phyloP scores from a whole-genome alignment of 2,329 filamentous ascomycete species.

The Phaeosphaeriaceae sp. region DNA sequence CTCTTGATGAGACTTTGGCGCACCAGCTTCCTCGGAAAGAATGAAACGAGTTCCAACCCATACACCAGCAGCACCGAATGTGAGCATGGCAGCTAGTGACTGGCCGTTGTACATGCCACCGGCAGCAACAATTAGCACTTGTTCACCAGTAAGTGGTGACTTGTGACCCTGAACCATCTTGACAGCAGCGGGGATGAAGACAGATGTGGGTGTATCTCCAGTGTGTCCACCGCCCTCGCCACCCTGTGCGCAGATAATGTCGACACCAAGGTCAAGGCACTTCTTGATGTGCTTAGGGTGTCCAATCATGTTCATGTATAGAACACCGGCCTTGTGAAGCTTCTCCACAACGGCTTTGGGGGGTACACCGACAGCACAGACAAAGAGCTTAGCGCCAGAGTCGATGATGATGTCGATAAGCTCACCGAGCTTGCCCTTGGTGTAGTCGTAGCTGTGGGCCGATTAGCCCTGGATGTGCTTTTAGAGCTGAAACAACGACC shows the following conservation, averaged over 20 bases:
- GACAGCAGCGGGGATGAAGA: slow-evolving; percentile 92
- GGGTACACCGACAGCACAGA: slow-evolving; percentile 93
- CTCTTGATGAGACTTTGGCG: slow-evolving; percentile 92
- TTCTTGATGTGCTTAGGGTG: slow-evolving; percentile 99
- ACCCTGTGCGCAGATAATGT: slow-evolving; percentile 98
- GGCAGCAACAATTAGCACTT: slow-evolving; percentile 90
- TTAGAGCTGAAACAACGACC: background rate
- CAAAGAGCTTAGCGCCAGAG: slow-evolving; percentile 88
- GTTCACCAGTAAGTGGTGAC: slow-evolving; percentile 83
- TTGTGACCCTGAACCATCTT: slow-evolving; percentile 80
- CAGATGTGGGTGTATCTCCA: slow-evolving; percentile 86
- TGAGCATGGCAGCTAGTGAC: slow-evolving; percentile 85
- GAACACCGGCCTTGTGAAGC: slow-evolving; percentile 83
- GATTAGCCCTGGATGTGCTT: slow-evolving; percentile 6
- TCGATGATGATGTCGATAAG: slow-evolving; percentile 93
- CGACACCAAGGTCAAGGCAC: slow-evolving; percentile 84
- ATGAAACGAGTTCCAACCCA: slow-evolving; percentile 99
- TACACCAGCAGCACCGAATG: slow-evolving; percentile 89
- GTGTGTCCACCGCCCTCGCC: slow-evolving; percentile 97
- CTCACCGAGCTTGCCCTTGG: slow-evolving; percentile 95
- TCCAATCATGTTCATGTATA: slow-evolving; percentile 99
- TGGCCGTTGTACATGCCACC: slow-evolving; percentile 94
- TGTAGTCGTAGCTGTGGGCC: slow-evolving; percentile 88
- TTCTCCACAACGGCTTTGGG: slow-evolving; percentile 87
- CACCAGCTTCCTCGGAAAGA: slow-evolving; percentile 90